phyloP scores from a whole-genome alignment of 2,329 filamentous ascomycete species.

The Mollisiaceae sp. region DNA sequence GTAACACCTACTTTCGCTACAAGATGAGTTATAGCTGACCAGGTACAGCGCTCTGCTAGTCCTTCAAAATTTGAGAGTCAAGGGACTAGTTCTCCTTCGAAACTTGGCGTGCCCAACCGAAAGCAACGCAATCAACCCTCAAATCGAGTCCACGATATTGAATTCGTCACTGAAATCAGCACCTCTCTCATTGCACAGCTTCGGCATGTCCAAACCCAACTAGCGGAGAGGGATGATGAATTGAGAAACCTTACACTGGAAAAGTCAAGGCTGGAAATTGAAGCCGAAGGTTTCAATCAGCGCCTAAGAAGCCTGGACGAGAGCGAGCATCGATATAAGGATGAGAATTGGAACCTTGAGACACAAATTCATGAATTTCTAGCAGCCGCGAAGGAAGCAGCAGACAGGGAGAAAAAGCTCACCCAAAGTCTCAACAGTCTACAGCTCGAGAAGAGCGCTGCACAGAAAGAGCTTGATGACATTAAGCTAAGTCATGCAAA shows the following conservation, averaged over 20 bases:
- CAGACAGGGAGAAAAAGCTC: constrained; percentile 83
- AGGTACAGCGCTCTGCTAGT: constrained; percentile 67
- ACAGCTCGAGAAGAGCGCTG: constrained; percentile 74
- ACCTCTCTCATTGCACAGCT: constrained; percentile 94
- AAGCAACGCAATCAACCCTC: constrained; percentile 89
- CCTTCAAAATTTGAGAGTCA: constrained; percentile 83
- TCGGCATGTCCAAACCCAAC: constrained; percentile 81
- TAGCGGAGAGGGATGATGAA: constrained; percentile 87
- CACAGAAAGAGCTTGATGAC: constrained; percentile 90
- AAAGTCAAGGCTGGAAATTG: constrained; percentile 79
- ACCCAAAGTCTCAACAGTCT: constrained; percentile 72
- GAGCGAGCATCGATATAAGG: constrained; percentile 94
- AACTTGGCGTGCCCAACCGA: constrained; percentile 83
- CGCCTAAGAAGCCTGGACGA: constrained; percentile 85
- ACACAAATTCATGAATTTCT: constrained; percentile 87
- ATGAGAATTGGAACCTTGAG: constrained; percentile 98
- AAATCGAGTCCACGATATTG: constrained; percentile 91
- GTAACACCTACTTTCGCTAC: constrained; percentile 41
- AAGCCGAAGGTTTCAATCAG: constrained; percentile 79
- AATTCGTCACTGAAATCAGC: constrained; percentile 98
- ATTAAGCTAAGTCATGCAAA: constrained; percentile 80
- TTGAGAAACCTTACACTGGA: constrained; percentile 77
- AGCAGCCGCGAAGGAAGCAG: constrained; percentile 73
- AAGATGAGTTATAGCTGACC: constrained; percentile 30
- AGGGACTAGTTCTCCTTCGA: constrained; percentile 84